phyloP scores from a whole-genome alignment of 2,329 filamentous ascomycete species.

The Sporothrix mexicana region DNA sequence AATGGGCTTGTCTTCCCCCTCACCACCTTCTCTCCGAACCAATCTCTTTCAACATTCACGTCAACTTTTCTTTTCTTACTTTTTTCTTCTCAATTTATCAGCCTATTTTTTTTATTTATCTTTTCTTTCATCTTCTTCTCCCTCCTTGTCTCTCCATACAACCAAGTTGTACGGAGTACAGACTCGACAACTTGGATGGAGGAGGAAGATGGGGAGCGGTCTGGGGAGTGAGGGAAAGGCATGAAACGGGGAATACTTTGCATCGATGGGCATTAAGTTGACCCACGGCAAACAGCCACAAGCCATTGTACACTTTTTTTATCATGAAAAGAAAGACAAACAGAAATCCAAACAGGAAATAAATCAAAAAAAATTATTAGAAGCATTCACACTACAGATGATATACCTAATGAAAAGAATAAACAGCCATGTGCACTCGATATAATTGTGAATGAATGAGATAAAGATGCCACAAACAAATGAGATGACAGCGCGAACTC shows the following conservation, averaged over 20 bases:
- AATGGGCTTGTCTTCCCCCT: slow-evolving; percentile 2
- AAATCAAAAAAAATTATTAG: neutral
- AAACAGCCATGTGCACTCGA: neutral
- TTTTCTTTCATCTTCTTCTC: neutral
- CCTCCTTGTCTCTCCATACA: neutral
- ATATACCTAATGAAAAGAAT: neutral
- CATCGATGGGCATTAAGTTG: slow-evolving; percentile 12
- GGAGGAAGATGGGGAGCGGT: neutral
- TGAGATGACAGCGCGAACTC: neutral
- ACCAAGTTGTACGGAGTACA: neutral
- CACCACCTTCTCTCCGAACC: neutral
- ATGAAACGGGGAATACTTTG: neutral
- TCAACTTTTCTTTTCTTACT: neutral
- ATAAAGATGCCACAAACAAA: neutral
- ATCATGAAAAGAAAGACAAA: neutral
- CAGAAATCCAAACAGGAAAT: slow-evolving; percentile 12
- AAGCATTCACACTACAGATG: neutral
- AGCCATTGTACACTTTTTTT: slow-evolving; percentile 6
- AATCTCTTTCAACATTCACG: neutral
- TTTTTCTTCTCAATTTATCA: neutral
- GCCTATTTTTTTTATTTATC: neutral
- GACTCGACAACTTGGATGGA: too few relatives aligned
- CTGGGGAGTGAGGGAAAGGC: neutral
- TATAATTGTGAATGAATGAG: neutral
- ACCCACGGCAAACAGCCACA: neutral